Base-by-base conservation (phyloP, 2,329 filamentous ascomycete genomes). In the Orbilia brochopaga region DNA sequence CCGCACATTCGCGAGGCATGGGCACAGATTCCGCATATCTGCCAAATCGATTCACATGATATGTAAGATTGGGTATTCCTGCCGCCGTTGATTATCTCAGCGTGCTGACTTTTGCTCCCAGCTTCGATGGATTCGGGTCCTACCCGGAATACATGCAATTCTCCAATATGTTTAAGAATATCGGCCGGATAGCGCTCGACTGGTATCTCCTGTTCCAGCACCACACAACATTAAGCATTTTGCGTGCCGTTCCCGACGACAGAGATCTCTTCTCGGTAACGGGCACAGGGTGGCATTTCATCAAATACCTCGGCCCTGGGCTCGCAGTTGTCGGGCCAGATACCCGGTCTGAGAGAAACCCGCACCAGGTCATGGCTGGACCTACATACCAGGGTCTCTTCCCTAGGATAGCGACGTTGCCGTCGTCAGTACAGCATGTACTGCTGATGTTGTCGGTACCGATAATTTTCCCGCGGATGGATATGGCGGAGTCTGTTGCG, bases 121-220 rank as follows among this genome's bases (percentile, higher is more conserved):
- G 91, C 67, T 99, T 99, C 76, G 94, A 99, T 78, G 94, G 94
- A 24, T 99, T 94, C 76, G 94, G 94, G 30, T 96, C 92, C 0
- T 99, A 97, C 77, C 94, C 94, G 0, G 92, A 96, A 73, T 95
- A 97, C 79, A 97, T 99, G 93, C 94, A 99, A 78, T 90, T 90
- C 75, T 97, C 92, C 17, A 89, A 96, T 74, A 92, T 97, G 81
- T 97, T 99, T 83, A 97, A 96, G 81, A 97, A 97, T 78, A 96
- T 97, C 77, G 94, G 94, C 23, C 87, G 94, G 40, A 88, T 99
- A 73, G 94, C 92, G 21, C 92, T 95, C 62, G 92, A 97, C 76
- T 97, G 97, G 92, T 99, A 97, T 78, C 84, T 99, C 37, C 85
- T 99, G 6, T 99, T 99, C 83, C 94, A 99, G 78, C 94, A 99